A percentile compares a stretch with the other conserved stretches of the same genome.
These are phyloP conservation scores for Auricularia auricula-judae DNA, from an alignment of 768 basidiomycete species.

Conservation along the genomic window DNA sequence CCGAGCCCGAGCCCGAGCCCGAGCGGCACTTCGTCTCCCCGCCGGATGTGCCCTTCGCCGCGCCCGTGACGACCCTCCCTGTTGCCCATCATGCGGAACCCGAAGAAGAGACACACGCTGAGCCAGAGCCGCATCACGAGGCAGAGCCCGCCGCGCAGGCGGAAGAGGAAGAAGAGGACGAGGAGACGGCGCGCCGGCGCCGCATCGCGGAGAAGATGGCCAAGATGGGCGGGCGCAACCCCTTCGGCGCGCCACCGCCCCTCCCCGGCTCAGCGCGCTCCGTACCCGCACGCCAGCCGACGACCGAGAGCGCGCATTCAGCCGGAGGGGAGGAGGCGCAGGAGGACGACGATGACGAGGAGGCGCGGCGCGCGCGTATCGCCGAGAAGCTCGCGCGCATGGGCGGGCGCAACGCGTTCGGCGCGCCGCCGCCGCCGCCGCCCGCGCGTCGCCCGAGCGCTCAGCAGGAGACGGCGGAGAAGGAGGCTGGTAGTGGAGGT, in stretches of 20 bases:
- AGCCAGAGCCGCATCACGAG: too few species aligned
- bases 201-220: slow-evolving; percentile 50
- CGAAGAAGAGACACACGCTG: too few species aligned
- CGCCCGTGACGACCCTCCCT: too few species aligned
- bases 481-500: not conserved
- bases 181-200: slow-evolving; percentile 40
- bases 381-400: slow-evolving; percentile 50
- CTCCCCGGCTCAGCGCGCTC: not conserved
- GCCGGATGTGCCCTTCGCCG: too few species aligned
- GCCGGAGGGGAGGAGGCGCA: not conserved
- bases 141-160: too few species aligned
- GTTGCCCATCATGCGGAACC: not conserved
- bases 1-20: slow-evolving; percentile 6
- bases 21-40: slow-evolving; percentile 3
- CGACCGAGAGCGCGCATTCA: not conserved
- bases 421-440: slow-evolving; percentile 23
- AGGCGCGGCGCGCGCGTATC: slow-evolving; percentile 42
- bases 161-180: slow-evolving; percentile 11
- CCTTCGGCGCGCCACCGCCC: slow-evolving; percentile 32
- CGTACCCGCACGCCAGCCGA: not conserved
- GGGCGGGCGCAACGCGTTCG: slow-evolving; percentile 50
- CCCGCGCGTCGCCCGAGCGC: slow-evolving; percentile 10
- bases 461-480: not conserved
- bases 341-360: slow-evolving; percentile 34
- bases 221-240: slow-evolving; percentile 52